Conservation (phyloP, 805 yeast genomes). For the Yarrowia divulgata region DNA sequence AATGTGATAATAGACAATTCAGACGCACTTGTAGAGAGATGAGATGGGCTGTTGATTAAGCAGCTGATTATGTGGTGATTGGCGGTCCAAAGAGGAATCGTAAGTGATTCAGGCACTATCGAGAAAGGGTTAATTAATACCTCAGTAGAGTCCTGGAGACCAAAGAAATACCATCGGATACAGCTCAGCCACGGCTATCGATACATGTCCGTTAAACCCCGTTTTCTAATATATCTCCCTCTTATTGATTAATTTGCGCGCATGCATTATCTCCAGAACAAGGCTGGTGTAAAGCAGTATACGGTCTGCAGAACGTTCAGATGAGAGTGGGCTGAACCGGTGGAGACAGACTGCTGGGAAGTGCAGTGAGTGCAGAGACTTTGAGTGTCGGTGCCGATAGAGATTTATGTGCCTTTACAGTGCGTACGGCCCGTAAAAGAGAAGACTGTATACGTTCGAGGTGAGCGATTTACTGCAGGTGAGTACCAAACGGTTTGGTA, state of each 20-base stretch:
- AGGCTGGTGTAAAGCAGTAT: background rate
- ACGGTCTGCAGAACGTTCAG: background rate
- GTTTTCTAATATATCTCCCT: background rate
- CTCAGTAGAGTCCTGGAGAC: no score
- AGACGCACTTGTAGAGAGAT: no score
- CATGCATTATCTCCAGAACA: constrained; percentile 7
- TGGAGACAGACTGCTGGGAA: background rate
- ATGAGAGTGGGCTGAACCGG: background rate
- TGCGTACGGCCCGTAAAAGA: no score
- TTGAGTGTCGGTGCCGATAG: background rate
- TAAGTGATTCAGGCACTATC: background rate
- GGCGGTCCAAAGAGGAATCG: background rate
- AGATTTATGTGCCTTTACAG: background rate
- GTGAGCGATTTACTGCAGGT: background rate
- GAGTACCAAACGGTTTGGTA: no score
- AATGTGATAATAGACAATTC: constrained; percentile 18
- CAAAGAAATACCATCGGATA: no score
- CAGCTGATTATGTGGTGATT: background rate
- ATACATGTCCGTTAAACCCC: no score
- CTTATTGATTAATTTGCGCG: background rate
- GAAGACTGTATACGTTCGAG: background rate
- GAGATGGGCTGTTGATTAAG: background rate
- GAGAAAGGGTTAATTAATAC: no score
- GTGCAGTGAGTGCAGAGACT: background rate
- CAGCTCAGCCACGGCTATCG: no score